Base-by-base conservation (phyloP, 2,329 filamentous ascomycete genomes). In the Stagonosporopsis vannaccii region DNA sequence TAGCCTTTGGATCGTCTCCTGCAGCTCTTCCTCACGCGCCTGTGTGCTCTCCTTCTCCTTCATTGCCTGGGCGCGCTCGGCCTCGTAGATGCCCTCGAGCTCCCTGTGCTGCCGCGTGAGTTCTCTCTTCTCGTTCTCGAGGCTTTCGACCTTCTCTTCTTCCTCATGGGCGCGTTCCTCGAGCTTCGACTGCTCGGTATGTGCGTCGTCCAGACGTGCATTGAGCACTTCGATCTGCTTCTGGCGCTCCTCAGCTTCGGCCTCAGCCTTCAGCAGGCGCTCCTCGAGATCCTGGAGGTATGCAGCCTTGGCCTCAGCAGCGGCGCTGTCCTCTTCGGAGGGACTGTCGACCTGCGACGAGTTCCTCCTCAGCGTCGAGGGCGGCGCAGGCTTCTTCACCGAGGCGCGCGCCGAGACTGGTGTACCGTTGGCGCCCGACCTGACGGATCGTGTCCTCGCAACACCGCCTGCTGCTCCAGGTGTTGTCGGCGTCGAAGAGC, bases 1-100 rank as follows among this genome's bases (percentile, higher is more conserved):
- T 67, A 99, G 81, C 51, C 94, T 85, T 78, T 96, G 92, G 70
- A 98, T 95, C 51, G 94, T 90, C 55, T 86, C 82, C 76, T 96
- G 91, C 84, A 98, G 88, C 75, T 97, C 92, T 71, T 97, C 92
- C 73, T 97, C 92, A 54, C 89, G 85, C 66, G 89, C 89, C 51
- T 85, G 82, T 77, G 93, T 89, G 67, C 96, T 91, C 63, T 97
- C 93, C 79, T 96, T 95, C 76, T 98, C 94, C 77, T 93, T 92
- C 71, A 91, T 87, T 79, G 94, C 90, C 51, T 91, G 87, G 70
- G 89, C 91, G 61, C 92, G 87, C 78, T 99, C 95, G 40, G 90
- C 87, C 76, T 98, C 94, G 75, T 97, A 96, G 62, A 96, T 93
- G 62, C 88, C 87, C 77, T 97, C 93, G 80, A 97, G 88, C 75